Base-by-base conservation (phyloP, 179 eudicot species). In the Corrigiola litoralis region DNA sequence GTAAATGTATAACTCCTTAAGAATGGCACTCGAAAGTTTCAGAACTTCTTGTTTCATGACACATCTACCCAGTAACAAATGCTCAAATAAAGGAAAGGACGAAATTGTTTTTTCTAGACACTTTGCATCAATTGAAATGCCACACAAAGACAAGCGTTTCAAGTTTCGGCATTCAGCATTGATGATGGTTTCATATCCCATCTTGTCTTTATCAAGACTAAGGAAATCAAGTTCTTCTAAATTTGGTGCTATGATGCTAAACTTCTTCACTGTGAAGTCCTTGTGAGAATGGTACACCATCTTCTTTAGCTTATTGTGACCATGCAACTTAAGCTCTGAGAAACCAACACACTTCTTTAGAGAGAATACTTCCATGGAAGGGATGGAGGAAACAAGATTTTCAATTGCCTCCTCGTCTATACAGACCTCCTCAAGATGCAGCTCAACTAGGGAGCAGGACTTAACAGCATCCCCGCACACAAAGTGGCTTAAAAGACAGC, bases 81-180 rank as follows among this genome's bases (percentile, higher is more conserved):
- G 31, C 59, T 75, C 75, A 12, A 75, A 64, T 10, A 20, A 20
- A 29, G 79, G 64, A 61, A 70, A 66, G 23, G 74, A 36, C 8
- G 63, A 16, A 28, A 60, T 25, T 29, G 65, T 53, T 2, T 17
- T 24, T 32, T 56, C 44, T 37, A 75, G 23, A 36, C 36, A 32
- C n/a, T 58, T 44, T 17, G 37, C 61, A 44, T 32, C 41, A 4
- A 58, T 65, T 46, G 48, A 31, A 34, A 46, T 32, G 51, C 79
- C 34, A 2, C 5, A 25, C 61, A 75, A 37, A 53, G 66, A 60
- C 54, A 75, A 60, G 25, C 48, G 31, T 46, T 48, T 65, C 42
- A 75, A 53, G 46, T 65, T 60, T 53, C 46, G 64, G 52, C 68
- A 65, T 14, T 47, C 52, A 29, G 69, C 11, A 59, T 40, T 48